phyloP scores from a whole-genome alignment of 139 green algal species.

The Nannochloris sp. region DNA sequence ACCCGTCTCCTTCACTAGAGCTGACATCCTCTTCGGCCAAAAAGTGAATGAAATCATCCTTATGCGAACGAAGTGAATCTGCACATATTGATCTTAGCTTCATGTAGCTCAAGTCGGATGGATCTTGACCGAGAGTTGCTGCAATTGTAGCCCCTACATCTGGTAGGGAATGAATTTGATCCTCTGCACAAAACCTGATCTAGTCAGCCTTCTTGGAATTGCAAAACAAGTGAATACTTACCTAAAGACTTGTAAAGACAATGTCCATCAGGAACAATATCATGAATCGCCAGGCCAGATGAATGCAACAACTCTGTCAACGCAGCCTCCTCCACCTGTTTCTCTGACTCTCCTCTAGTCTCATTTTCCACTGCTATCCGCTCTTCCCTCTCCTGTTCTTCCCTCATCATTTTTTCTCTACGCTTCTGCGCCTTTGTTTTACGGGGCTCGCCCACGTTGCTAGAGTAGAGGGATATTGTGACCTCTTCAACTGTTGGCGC shows the following conservation, averaged over 20 bases:
- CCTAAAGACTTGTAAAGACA: slow-evolving; percentile 75
- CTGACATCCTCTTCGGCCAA: slow-evolving; percentile 27
- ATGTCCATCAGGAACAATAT: slow-evolving; percentile 86
- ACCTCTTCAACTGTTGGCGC: slow-evolving; percentile 12
- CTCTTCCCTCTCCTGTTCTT: slow-evolving; percentile 67
- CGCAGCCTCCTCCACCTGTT: slow-evolving; percentile 48
- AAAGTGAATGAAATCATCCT: slow-evolving; percentile 56
- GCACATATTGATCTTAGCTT: slow-evolving; percentile 55
- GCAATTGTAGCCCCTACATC: slow-evolving; percentile 6
- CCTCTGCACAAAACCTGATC: slow-evolving; percentile 27
- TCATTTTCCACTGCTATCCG: slow-evolving; percentile 74
- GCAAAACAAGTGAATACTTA: background rate
- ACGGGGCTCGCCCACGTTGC: slow-evolving; percentile 9
- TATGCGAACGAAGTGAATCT: slow-evolving; percentile 64
- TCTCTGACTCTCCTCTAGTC: slow-evolving; percentile 49
- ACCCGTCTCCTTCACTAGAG: slow-evolving; percentile 16
- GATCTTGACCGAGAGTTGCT: slow-evolving; percentile 7
- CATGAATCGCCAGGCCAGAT: slow-evolving; percentile 53
- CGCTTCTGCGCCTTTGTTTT: slow-evolving; percentile 61
- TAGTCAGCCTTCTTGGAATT: background rate
- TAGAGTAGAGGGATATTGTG: slow-evolving; percentile 19
- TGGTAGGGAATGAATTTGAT: slow-evolving; percentile 61
- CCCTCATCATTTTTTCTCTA: slow-evolving; percentile 25
- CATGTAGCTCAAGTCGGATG: too few species aligned
- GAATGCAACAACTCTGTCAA: slow-evolving; percentile 55